Evolutionary conservation across 1,284 basidiomycete genomes (phyloP).

Genomic region (Ustilago sp.): DNA sequence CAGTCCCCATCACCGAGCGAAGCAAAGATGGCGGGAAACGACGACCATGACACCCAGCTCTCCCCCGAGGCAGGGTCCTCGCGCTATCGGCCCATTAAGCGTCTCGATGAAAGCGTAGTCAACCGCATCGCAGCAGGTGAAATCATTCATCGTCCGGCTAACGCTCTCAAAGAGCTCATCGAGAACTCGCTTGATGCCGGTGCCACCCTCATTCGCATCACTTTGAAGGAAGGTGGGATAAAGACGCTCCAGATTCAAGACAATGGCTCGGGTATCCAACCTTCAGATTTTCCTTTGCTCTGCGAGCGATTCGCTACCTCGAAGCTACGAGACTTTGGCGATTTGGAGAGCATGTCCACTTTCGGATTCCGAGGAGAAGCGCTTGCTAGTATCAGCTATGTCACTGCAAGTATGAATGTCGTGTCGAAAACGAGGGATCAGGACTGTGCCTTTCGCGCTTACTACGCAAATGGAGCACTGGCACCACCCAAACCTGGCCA

Average conservation of each 20-base stretch:
- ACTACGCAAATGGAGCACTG: conserved; percentile 56
- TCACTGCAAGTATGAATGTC: conserved; percentile 83
- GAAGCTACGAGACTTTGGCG: conserved; percentile 87
- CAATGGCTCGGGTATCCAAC: conserved; percentile 88
- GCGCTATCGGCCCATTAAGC: conserved; percentile 40
- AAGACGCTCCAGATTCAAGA: conserved; percentile 96
- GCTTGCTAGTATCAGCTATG: conserved; percentile 94
- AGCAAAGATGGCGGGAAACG: conserved; percentile 14
- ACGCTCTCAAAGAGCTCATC: conserved; percentile 94
- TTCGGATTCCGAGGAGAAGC: conserved; percentile 99
- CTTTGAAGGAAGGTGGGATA: conserved; percentile 93
- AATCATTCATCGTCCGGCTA: conserved; percentile 94
- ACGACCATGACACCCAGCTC: conserved; percentile 23
- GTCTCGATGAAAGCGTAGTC: conserved; percentile 73
- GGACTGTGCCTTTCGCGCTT: conserved; percentile 63
- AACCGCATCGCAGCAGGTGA: conserved; percentile 77
- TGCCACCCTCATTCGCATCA: conserved; percentile 85
- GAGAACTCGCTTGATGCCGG: conserved; percentile 96
- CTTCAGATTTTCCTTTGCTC: conserved; percentile 84
- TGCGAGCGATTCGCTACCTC: conserved; percentile 97
- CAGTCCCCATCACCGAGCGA: background rate
- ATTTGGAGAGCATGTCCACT: conserved; percentile 85
- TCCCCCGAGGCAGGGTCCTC: conserved; percentile 35
- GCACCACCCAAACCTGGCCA: conserved; percentile 56
- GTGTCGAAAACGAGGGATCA: conserved; percentile 77